A percentile compares a stretch with the other conserved stretches of the same genome.
These are phyloP conservation scores for Ophiobolus disseminans DNA, from an alignment of 2,329 filamentous ascomycete genomes.

Conservation along the genomic window DNA sequence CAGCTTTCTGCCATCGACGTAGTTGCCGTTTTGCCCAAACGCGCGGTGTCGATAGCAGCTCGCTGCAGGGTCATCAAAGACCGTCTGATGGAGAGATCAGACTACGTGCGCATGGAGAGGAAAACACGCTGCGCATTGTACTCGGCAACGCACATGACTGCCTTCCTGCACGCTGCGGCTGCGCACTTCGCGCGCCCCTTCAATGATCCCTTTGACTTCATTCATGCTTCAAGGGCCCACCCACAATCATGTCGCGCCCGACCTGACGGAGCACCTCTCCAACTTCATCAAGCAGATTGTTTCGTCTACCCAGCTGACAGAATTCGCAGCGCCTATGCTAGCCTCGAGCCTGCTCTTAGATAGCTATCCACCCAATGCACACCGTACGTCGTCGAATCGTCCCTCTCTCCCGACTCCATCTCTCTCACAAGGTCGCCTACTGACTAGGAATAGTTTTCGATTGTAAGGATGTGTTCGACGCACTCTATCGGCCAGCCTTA, in stretches of 20 bases:
- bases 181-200: slow-evolving; percentile 16
- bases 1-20: slow-evolving; percentile 29
- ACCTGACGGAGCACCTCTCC: slow-evolving; percentile 25
- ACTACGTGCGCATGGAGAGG: slow-evolving; percentile 23
- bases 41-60: slow-evolving; percentile 13
- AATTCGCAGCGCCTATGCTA: slow-evolving; percentile 31
- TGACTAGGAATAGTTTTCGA: neutral
- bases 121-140: slow-evolving; percentile 21
- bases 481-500: too few species aligned
- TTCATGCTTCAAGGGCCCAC: slow-evolving; percentile 23
- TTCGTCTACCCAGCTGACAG: slow-evolving; percentile 19
- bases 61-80: slow-evolving; percentile 27
- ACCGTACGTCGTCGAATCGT: neutral
- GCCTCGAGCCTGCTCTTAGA: slow-evolving; percentile 32
- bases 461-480: too few species aligned
- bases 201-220: slow-evolving; percentile 28
- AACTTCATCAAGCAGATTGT: slow-evolving; percentile 26
- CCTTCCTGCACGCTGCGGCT: slow-evolving; percentile 23
- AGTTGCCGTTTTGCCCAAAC: slow-evolving; percentile 21
- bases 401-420: too few species aligned
- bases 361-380: slow-evolving; percentile 26
- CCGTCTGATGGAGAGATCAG: slow-evolving; percentile 20
- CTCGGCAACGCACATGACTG: slow-evolving; percentile 26
- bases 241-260: slow-evolving; percentile 23
- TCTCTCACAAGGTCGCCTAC: neutral